Percentiles rank a stretch among this genome's conserved stretches.
Conservation (phyloP, 306 rosid species). For the Aeschynomene evenia region DNA sequence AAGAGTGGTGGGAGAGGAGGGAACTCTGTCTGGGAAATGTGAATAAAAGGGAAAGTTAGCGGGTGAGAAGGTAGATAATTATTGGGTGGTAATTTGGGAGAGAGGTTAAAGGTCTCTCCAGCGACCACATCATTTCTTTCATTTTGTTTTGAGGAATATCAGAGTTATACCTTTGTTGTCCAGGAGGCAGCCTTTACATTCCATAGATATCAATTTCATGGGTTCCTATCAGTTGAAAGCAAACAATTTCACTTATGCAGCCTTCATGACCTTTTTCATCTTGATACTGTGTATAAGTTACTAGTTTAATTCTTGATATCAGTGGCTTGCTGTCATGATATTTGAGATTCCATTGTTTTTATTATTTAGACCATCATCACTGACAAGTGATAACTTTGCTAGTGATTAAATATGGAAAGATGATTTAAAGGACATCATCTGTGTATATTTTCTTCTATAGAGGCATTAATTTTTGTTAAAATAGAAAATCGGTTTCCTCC, state of each 20-base stretch:
- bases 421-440: background rate
- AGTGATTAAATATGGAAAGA: conserved; percentile 9
- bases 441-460: background rate
- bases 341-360: conserved; percentile 4
- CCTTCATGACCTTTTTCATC: background rate
- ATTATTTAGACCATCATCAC: background rate
- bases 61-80: background rate
- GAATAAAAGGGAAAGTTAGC: background rate
- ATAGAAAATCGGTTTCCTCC: background rate
- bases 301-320: conserved; percentile 19
- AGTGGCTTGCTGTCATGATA: conserved; percentile 24
- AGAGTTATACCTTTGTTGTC: background rate
- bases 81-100: background rate
- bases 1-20: background rate
- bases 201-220: background rate
- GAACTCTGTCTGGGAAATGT: background rate
- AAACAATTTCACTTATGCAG: background rate
- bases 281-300: background rate
- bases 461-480: conserved; percentile 8
- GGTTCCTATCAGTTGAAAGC: background rate
- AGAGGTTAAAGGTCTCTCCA: background rate
- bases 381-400: conserved; percentile 12
- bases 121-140: background rate
- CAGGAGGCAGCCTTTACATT: background rate
- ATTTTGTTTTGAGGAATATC: background rate